Percentiles rank a stretch among this genome's conserved stretches.
phyloP scores from a whole-genome alignment of 768 basidiomycete genomes.

The Dendrothele bispora region DNA sequence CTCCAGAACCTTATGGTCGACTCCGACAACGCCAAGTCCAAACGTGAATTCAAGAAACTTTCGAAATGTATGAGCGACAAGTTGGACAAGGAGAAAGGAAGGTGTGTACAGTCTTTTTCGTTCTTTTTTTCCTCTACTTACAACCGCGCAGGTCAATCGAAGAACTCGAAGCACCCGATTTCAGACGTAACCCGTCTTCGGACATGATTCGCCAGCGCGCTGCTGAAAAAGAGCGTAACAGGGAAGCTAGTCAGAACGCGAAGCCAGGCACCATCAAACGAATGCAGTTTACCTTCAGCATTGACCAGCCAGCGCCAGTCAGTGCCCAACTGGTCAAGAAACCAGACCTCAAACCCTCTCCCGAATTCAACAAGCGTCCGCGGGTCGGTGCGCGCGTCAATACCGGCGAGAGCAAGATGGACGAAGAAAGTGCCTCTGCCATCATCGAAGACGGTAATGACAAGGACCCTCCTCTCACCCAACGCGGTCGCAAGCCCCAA shows the following conservation, averaged over 20 bases:
- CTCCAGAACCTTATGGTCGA: constrained; percentile 91
- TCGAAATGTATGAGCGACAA: constrained; percentile 90
- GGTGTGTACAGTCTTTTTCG: constrained; percentile 51
- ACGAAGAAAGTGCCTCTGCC: constrained; percentile 15
- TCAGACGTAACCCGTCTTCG: constrained; percentile 74
- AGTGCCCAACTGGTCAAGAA: constrained; percentile 51
- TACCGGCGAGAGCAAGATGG: constrained; percentile 29
- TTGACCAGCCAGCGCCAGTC: constrained; percentile 65
- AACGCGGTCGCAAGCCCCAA: constrained; percentile 33
- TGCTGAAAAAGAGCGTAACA: constrained; percentile 76
- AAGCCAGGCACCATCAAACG: constrained; percentile 76
- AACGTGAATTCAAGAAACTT: constrained; percentile 88
- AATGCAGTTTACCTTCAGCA: constrained; percentile 89
- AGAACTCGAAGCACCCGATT: constrained; percentile 82
- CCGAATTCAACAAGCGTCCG: constrained; percentile 57
- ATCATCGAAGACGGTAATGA: constrained; percentile 29
- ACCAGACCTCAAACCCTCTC: constrained; percentile 65
- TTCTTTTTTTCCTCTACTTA: constrained; percentile 9
- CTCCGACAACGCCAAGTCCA: constrained; percentile 84
- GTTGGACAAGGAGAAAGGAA: constrained; percentile 89
- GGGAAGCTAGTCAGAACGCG: constrained; percentile 64
- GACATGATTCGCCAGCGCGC: constrained; percentile 83
- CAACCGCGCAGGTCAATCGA: constrained; percentile 64
- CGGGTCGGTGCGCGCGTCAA: constrained; percentile 34
- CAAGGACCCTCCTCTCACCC: constrained; percentile 37